Evolutionary conservation across 768 basidiomycete species (phyloP), one percentile per base, ranked within the genome.

Genomic region (Boletellus ananiceps): DNA sequence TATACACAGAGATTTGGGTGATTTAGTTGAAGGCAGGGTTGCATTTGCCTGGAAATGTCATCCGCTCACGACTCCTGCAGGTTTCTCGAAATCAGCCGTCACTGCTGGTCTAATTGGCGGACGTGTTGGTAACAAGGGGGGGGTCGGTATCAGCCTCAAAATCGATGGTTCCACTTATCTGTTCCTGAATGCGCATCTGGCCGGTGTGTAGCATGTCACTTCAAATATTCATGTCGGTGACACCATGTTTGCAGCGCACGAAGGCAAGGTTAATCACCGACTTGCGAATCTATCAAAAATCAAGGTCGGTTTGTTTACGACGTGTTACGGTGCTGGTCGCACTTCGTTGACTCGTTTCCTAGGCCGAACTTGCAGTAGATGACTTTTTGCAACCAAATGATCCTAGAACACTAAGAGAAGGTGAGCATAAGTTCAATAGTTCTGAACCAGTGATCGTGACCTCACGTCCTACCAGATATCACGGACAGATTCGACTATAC

Each of bases 91-190:
- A 56, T 85, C 86, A 13, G 81, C 83, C 16, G 94, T 97, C 1
- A 86, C 93, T 1, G 81, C 94, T 14, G 94, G 94, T 4, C 71
- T 96, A 19, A 89, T 95, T 23, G 91, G 91, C 3, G 94, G 94
- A 0, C 72, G 94, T 40, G 76, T 96, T 2, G 94, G 94, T 5
- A 97, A 97, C 64, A 97, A 97, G 63, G 82, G 94, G 1, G 90
- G 87, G 14, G 89, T 94, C 21, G 93, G 90, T n/a, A 85, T 96
- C 54, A 88, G 86, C 51, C 67, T 95, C 38, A 85, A 92, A 56
- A 72, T 97, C 16, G 83, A 81, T 40, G 86, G 84, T n/a, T 84
- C 81, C 19, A 86, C 90, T 0, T 75, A 96, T 39, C 73, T 97
- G 12, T 95, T 97, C 65, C 69, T 96, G 58, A 96, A 95, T 57